Base-by-base conservation (phyloP, 2,329 filamentous ascomycete species). In the Macrophomina phaseolina region DNA sequence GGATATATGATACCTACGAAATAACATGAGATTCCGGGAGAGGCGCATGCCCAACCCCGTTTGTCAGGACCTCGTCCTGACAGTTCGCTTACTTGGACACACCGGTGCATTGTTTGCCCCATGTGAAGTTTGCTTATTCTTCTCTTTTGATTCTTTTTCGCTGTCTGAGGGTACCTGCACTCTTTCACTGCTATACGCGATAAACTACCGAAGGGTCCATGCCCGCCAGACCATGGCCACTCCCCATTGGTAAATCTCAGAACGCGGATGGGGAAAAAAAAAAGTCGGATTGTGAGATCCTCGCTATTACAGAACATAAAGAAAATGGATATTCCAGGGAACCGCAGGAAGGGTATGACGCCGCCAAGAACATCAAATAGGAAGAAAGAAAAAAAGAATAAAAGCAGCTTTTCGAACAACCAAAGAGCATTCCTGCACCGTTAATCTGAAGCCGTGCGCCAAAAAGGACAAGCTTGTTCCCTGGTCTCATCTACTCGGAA, bases 321-420 rank as follows among this genome's bases (percentile, higher is more conserved):
- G 30, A 36, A 23, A 28, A 23, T 36, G 45, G 49, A n/a, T 12
- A 36, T 16, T 4, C 12, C 32, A 49, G 6, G n/a, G 23, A 38
- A 16, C 2, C 58, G 58, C 58, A 62, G 58, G 42, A 49, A 49
- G 61, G 61, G 61, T 64, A 64, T 64, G 61, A 45, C 61, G 61
- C 46, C 46, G 23, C 42, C 30, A 64, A 52, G 12, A 55, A 55
- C 12, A 14, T 23, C 23, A 53, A 53, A 53, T 30, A 23, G 23
- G 51, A 55, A 64, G 18, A 7, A 42, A 64, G 8, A 53, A 53
- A 3, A 18, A 23, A 42, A 40, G 2, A 40, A 38, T 5, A 23
- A 12, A 28, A 28, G 30, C 36, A 38, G 36, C 36, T 7, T 12
- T 7, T 38, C 23, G 23, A 40, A 18, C 23, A 18, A 18, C 14